Evolutionary conservation across 2,329 filamentous ascomycete species (phyloP), one percentile per base, ranked within the genome.

Genomic region (Phialophora tarda): DNA sequence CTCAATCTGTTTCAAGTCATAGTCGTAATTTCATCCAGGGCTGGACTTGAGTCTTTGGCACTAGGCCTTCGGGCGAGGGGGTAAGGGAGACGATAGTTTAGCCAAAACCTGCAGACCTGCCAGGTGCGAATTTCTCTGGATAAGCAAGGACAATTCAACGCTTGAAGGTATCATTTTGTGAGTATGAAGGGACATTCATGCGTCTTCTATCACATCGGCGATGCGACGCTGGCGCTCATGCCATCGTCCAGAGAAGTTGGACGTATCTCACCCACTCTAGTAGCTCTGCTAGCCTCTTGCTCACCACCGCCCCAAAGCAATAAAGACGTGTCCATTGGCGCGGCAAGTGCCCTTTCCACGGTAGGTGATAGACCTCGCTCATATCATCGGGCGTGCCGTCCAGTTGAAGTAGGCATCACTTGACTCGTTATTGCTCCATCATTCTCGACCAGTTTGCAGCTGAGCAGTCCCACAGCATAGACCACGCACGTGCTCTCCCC

Each of bases 401-500:
- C 14, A 21, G 1, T 8, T 44, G 6, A 21, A 8, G 2, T 17
- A 8, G 10, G 17, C 17, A 41, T 17, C 38, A 6, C 38, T 17
- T n/a, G 14, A 17, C 38, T 41, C 2, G 38, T 7, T 17, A 21
- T 17, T 44, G 38, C 38, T n/a, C 14, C 14, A 34, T 8, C 14
- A 44, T 21, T 7, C 38, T 17, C 14, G 6, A 44, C 17, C 38
- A n/a, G 17, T n/a, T 14, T 44, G 14, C 21, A 28, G 48, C 24
- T 51, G 23, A 51, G 14, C 14, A 51, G 12, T 10, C 12, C 48
- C 10, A 26, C 3, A 51, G 48, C 23, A 51, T 7, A 51, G 4
- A 58, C 63, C 26, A 14, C 53, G 28, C 24, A 32, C 59, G n/a
- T n/a, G 50, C 60, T 66, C 59, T 53, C 21, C 24, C 8, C 10